Conservation (phyloP, 352 stramenopile species). For the Vaucheria bursata region DNA sequence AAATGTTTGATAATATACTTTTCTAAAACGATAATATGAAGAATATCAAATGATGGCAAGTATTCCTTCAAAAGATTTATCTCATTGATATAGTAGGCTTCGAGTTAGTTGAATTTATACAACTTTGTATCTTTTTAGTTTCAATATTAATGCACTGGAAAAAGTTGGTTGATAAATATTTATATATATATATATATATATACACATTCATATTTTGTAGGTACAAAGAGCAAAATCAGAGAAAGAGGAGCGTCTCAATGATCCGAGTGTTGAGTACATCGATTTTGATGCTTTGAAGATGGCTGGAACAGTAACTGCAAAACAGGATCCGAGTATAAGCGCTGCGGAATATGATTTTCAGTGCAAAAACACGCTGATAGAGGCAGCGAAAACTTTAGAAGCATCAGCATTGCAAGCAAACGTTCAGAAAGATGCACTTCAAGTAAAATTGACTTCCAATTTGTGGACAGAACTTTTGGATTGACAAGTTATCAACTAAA, state of each 20-base stretch:
- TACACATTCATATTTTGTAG: constrained; percentile 28
- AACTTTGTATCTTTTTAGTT: neutral
- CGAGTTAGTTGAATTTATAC: neutral
- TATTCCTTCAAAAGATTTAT: neutral
- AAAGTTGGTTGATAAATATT: neutral
- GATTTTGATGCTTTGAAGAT: constrained; percentile 48
- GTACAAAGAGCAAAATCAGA: constrained; percentile 34
- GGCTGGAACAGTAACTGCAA: neutral
- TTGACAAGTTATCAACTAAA: too few relatives aligned
- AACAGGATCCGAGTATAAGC: neutral
- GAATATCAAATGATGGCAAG: too few relatives aligned
- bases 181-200: constrained; percentile 1
- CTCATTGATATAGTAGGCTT: neutral
- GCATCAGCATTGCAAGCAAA: too few relatives aligned
- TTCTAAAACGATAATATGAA: too few relatives aligned
- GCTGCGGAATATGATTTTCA: neutral
- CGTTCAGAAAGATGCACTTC: too few relatives aligned
- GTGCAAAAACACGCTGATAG: neutral
- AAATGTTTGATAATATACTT: too few relatives aligned
- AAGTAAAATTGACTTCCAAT: too few relatives aligned
- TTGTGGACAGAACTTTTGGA: too few relatives aligned
- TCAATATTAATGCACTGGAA: neutral
- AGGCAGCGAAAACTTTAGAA: constrained; percentile 3
- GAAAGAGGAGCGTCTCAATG: constrained; percentile 16
- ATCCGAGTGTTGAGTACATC: constrained; percentile 49